Percentiles rank a stretch among this genome's conserved stretches.
Conservation (phyloP, 345 rosid species). For the Salix suchowensis region DNA sequence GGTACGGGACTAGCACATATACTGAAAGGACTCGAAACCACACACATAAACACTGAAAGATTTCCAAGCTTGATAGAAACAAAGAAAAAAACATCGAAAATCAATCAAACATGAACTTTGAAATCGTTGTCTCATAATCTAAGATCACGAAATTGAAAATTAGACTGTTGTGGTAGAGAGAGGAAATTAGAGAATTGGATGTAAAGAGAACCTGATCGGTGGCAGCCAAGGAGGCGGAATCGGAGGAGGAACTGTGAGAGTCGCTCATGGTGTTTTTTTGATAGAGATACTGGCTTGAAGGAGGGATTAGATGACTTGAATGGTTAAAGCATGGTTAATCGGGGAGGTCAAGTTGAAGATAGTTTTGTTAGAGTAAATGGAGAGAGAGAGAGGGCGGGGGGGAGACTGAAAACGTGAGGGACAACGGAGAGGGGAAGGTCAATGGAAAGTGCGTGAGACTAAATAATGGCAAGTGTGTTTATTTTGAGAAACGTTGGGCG, state of each 20-base stretch:
- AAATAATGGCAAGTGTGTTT: not conserved
- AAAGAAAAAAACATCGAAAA: not conserved
- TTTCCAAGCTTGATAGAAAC: not conserved
- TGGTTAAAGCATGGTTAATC: not conserved
- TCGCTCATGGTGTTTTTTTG: conserved; percentile 52
- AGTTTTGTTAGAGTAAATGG: conserved; percentile 1
- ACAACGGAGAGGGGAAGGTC: not conserved
- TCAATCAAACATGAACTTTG: not conserved
- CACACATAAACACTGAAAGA: not conserved
- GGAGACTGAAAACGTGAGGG: not conserved
- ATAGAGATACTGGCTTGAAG: no score
- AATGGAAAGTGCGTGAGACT: not conserved
- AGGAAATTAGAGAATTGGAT: not conserved
- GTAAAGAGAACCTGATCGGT: conserved; percentile 54
- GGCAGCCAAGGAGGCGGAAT: conserved; percentile 54
- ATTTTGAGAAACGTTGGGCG: not conserved
- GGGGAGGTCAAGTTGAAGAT: not conserved
- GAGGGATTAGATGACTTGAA: no score
- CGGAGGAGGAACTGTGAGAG: conserved; percentile 55
- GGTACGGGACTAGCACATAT: not conserved
- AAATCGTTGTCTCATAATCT: not conserved
- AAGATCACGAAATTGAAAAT: not conserved
- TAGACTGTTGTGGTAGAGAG: not conserved
- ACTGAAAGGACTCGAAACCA: not conserved
- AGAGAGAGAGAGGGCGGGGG: not conserved